Conservation (phyloP, 202 grass and related monocot species). For the Alloteropsis angusta region DNA sequence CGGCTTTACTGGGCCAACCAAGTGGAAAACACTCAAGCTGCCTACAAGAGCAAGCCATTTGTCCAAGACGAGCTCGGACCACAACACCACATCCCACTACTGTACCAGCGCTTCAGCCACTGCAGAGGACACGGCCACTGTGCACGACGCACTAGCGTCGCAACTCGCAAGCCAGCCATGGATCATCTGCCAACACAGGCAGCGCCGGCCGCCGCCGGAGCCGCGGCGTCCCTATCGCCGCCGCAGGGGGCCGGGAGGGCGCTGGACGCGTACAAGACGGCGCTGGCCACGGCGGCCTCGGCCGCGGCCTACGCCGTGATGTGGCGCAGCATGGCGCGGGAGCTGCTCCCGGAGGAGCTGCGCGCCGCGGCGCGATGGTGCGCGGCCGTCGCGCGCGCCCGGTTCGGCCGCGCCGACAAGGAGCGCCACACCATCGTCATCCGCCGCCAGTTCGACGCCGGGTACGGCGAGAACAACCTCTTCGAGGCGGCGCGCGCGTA, state of each 20-base stretch:
- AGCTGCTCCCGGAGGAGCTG: conserved; percentile 50
- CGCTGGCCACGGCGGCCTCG: conserved; percentile 34
- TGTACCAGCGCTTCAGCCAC: not conserved
- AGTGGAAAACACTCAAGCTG: not conserved
- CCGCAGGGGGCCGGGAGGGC: not conserved
- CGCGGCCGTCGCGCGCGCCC: conserved; percentile 2
- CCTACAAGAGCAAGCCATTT: not conserved
- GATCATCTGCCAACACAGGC: conserved; percentile 17
- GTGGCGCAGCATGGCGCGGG: conserved; percentile 32
- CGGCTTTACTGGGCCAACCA: not conserved
- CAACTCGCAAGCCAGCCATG: not conserved
- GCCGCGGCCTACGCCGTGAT: conserved; percentile 41
- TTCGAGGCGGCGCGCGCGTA: conserved; percentile 37
- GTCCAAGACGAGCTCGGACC: not conserved
- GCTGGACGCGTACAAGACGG: conserved; percentile 47
- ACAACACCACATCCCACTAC: not conserved
- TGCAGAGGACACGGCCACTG: not conserved
- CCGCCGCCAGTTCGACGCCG: not conserved
- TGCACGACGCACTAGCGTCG: too few species aligned
- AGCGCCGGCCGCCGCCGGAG: not conserved
- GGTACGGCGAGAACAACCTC: conserved; percentile 30
- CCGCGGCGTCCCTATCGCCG: not conserved
- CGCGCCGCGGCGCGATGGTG: conserved; percentile 25
- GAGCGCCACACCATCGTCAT: conserved; percentile 42
- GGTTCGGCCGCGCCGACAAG: conserved; percentile 1